Percentiles rank a stretch among this genome's conserved stretches.
These are phyloP conservation scores for Teunomyces cretensis DNA, from an alignment of 805 yeast genomes.

Conservation along the genomic window DNA sequence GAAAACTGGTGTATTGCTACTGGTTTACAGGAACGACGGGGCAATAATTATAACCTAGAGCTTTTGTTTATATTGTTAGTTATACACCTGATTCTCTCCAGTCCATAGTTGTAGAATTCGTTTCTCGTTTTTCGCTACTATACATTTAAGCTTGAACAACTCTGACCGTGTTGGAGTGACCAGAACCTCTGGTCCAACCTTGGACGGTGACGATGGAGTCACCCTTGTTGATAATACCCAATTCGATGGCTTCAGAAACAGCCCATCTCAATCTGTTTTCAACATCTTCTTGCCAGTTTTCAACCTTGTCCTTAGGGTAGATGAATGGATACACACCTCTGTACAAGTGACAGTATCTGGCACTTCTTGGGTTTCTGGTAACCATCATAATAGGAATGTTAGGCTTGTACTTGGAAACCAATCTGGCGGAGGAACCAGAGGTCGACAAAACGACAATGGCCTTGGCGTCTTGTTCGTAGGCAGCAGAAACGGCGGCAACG, in stretches of 20 bases:
- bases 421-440: conserved; percentile 92
- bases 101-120: neutral
- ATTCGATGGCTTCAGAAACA: conserved; percentile 79
- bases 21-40: too few species aligned
- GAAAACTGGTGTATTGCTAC: too few species aligned
- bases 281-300: conserved; percentile 94
- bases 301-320: conserved; percentile 62
- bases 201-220: conserved; percentile 92
- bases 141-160: conserved; percentile 65
- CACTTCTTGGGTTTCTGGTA: conserved; percentile 90
- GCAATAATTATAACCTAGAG: too few species aligned
- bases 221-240: conserved; percentile 84
- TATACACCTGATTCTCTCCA: neutral
- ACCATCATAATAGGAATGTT: conserved; percentile 96
- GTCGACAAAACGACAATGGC: conserved; percentile 96
- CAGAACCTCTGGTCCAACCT: conserved; percentile 98
- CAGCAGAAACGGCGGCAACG: conserved; percentile 93
- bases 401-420: conserved; percentile 97
- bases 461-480: conserved; percentile 94
- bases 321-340: conserved; percentile 98
- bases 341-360: conserved; percentile 93
- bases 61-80: neutral
- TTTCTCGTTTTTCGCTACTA: neutral
- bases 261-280: conserved; percentile 94
- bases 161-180: conserved; percentile 98